Evolutionary conservation across 2,329 filamentous ascomycete species (phyloP).

Genomic region (Botrytis deweyae): DNA sequence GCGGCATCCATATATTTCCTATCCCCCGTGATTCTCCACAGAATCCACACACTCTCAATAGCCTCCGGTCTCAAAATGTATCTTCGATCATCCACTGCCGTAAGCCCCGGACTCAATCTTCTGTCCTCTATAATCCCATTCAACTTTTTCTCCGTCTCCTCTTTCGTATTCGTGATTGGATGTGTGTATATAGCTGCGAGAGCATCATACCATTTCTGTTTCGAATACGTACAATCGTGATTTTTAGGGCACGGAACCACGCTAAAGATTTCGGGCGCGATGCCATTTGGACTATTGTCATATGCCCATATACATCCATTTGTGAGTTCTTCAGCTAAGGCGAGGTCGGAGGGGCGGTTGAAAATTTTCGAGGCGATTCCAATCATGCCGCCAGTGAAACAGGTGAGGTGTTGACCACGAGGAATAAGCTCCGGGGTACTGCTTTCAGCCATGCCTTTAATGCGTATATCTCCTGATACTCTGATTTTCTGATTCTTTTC

Average conservation of each 20-base stretch:
- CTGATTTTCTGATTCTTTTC: slow-evolving; percentile 44
- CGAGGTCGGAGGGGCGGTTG: slow-evolving; percentile 52
- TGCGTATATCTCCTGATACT: slow-evolving; percentile 49
- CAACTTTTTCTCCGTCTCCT: slow-evolving; percentile 24
- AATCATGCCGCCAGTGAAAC: slow-evolving; percentile 71
- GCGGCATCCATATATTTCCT: slow-evolving; percentile 44
- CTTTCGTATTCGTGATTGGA: not conserved
- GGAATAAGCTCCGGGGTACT: slow-evolving; percentile 44
- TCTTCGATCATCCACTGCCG: slow-evolving; percentile 28
- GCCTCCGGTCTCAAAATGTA: slow-evolving; percentile 53
- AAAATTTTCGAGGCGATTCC: slow-evolving; percentile 66
- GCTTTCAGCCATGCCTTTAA: slow-evolving; percentile 42
- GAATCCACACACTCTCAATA: slow-evolving; percentile 66
- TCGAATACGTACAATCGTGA: slow-evolving; percentile 34
- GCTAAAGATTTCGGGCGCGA: slow-evolving; percentile 61
- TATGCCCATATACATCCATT: slow-evolving; percentile 66
- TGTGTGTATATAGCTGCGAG: slow-evolving; percentile 19
- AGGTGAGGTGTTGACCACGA: slow-evolving; percentile 63
- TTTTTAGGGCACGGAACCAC: slow-evolving; percentile 36
- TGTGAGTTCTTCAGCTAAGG: slow-evolving; percentile 56
- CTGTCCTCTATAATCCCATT: slow-evolving; percentile 25
- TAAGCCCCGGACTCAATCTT: slow-evolving; percentile 32
- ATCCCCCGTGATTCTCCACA: slow-evolving; percentile 43
- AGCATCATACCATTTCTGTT: slow-evolving; percentile 53
- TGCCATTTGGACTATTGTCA: slow-evolving; percentile 53